A percentile compares a stretch with the other conserved stretches of the same genome.
These are phyloP conservation scores for Geotrichum fermentans DNA, from an alignment of 1,139 yeast species.

Conservation along the genomic window DNA sequence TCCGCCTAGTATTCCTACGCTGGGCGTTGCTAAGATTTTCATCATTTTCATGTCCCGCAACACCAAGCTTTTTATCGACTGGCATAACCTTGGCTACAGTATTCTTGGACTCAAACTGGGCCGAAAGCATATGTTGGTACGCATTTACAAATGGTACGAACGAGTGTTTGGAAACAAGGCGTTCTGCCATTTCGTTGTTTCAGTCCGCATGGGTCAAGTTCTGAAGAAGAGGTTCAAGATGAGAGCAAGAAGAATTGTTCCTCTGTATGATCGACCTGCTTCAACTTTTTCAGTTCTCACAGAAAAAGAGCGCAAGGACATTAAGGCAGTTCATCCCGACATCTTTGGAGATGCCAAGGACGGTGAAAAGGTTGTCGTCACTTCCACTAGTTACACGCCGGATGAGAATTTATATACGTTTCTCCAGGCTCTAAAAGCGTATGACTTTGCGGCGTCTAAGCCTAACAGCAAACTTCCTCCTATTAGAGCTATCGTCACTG, in stretches of 20 bases:
- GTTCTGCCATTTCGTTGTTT: conserved; percentile 73
- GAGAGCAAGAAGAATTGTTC: conserved; percentile 39
- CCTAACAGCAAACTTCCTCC: conserved; percentile 42
- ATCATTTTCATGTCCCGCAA: conserved; percentile 52
- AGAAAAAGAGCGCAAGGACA: conserved; percentile 34
- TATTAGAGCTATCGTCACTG: conserved; percentile 72
- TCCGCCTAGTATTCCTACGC: conserved; percentile 87
- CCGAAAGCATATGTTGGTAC: conserved; percentile 57
- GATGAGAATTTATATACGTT: conserved; percentile 82
- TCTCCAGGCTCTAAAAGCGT: conserved; percentile 59
- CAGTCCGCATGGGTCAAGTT: conserved; percentile 63
- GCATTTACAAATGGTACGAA: conserved; percentile 45
- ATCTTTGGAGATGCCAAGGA: conserved; percentile 41
- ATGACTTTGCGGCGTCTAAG: conserved; percentile 42
- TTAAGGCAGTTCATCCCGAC: conserved; percentile 38
- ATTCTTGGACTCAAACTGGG: conserved; percentile 65
- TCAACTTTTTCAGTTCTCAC: conserved; percentile 55
- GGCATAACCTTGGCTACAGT: conserved; percentile 93
- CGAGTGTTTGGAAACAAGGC: conserved; percentile 53
- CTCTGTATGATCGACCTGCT: conserved; percentile 44
- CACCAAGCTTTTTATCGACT: conserved; percentile 71
- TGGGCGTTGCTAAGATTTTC: conserved; percentile 58
- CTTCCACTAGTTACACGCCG: conserved; percentile 91
- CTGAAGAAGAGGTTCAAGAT: conserved; percentile 54
- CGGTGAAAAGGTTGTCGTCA: conserved; percentile 59